Percentiles rank a stretch among this genome's conserved stretches.
phyloP scores from a whole-genome alignment of 352 stramenopile species.

The Phytophthora agathidicida region DNA sequence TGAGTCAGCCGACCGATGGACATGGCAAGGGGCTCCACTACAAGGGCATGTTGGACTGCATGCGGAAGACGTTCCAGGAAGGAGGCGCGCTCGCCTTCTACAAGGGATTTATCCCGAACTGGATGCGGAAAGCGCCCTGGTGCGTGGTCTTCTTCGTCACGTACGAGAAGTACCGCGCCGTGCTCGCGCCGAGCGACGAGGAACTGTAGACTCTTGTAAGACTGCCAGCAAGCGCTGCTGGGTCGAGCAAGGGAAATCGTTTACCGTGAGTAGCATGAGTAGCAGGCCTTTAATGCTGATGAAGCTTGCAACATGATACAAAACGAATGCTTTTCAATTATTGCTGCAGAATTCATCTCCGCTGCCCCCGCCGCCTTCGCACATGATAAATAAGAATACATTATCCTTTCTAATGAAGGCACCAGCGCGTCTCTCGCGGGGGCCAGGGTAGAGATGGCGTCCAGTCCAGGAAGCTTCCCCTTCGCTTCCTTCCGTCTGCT shows the following conservation, averaged over 20 bases:
- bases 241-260: slow-evolving; percentile 14
- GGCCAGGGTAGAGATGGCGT: background rate
- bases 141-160: slow-evolving; percentile 89
- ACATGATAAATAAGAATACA: slow-evolving; percentile 50
- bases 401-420: slow-evolving; percentile 35
- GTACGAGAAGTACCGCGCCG: slow-evolving; percentile 81
- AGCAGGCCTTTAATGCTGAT: slow-evolving; percentile 3
- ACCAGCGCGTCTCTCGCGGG: slow-evolving; percentile 8
- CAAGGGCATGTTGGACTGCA: slow-evolving; percentile 74
- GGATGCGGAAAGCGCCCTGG: slow-evolving; percentile 88
- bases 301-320: slow-evolving; percentile 1
- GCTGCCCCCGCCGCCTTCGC: background rate
- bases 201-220: slow-evolving; percentile 26
- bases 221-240: slow-evolving; percentile 34
- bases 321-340: slow-evolving; percentile 5
- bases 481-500: slow-evolving; percentile 23
- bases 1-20: slow-evolving; percentile 77
- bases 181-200: slow-evolving; percentile 34
- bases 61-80: slow-evolving; percentile 70
- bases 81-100: slow-evolving; percentile 78
- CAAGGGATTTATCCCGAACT: slow-evolving; percentile 89
- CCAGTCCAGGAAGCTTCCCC: slow-evolving; percentile 15
- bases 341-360: slow-evolving; percentile 4
- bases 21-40: slow-evolving; percentile 63
- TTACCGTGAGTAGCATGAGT: slow-evolving; percentile 1